Conservation (phyloP, 2,329 filamentous ascomycete genomes). For the Neofusicoccum laricinum region DNA sequence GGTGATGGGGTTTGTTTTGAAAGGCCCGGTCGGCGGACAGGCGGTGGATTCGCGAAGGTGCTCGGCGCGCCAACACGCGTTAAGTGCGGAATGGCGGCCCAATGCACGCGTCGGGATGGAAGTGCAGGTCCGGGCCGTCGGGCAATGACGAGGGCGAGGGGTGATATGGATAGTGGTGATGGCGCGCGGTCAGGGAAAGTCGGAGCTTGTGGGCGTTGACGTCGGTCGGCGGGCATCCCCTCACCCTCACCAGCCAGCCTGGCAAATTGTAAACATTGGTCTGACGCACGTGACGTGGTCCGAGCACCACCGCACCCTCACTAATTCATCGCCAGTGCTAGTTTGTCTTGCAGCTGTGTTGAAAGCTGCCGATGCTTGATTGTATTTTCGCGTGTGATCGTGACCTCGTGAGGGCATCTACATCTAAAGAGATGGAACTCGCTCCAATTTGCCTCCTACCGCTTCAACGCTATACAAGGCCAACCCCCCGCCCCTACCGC, state of each 20-base stretch:
- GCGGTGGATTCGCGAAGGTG: neutral
- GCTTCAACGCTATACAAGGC: slow-evolving; percentile 11
- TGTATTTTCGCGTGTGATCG: neutral
- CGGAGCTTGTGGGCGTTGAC: neutral
- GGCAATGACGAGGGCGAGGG: neutral
- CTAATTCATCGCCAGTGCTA: neutral
- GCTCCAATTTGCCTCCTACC: slow-evolving; percentile 6
- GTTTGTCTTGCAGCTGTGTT: neutral
- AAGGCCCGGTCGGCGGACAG: neutral
- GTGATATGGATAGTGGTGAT: slow-evolving; percentile 6
- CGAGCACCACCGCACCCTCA: too few species aligned
- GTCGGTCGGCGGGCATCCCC: neutral
- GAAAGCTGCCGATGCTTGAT: neutral
- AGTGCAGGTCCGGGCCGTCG: neutral
- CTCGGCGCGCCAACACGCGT: neutral
- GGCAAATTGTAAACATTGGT: neutral
- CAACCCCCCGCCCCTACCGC: neutral
- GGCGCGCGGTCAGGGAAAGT: slow-evolving; percentile 12
- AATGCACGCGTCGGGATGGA: neutral
- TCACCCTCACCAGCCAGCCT: neutral
- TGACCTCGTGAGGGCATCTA: slow-evolving; percentile 12
- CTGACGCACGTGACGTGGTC: neutral
- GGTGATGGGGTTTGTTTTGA: neutral
- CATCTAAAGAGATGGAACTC: slow-evolving; percentile 4
- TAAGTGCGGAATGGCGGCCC: neutral